A percentile compares a stretch with the other conserved stretches of the same genome.
Evolutionary conservation across 2,329 filamentous ascomycete species (phyloP).

Genomic region (Aspergillus tubingensis): DNA sequence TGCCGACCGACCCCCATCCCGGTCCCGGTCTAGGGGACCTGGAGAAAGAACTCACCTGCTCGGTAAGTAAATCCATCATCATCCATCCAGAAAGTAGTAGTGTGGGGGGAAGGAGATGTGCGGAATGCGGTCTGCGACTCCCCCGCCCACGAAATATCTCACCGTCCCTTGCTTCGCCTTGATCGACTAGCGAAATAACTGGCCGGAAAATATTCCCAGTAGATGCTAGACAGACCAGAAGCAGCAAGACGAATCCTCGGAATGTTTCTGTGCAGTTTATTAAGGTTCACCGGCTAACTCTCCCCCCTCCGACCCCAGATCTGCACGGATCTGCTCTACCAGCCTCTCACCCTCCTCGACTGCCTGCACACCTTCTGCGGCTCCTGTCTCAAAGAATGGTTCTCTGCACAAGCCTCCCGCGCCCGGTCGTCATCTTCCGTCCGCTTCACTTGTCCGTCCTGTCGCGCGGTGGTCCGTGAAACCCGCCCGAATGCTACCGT

Average conservation of each 20-base stretch:
- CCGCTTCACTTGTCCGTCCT: constrained; percentile 87
- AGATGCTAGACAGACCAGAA: too few species aligned
- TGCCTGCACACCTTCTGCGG: constrained; percentile 96
- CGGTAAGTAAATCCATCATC: constrained; percentile 61
- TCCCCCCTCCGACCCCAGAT: constrained; percentile 60
- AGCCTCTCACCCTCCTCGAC: constrained; percentile 86
- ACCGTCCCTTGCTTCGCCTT: not conserved
- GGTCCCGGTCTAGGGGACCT: constrained; percentile 61
- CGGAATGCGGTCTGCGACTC: constrained; percentile 9
- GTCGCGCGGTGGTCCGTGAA: constrained; percentile 80
- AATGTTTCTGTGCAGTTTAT: too few species aligned
- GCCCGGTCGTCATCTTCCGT: constrained; percentile 44
- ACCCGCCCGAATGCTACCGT: constrained; percentile 90
- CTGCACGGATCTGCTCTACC: constrained; percentile 91
- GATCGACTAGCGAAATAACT: not conserved
- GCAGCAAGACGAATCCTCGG: not conserved
- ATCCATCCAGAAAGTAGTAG: not conserved
- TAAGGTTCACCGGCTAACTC: too few species aligned
- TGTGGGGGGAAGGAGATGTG: not conserved
- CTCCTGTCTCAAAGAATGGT: constrained; percentile 95
- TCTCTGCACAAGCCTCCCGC: constrained; percentile 71
- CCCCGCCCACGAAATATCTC: not conserved
- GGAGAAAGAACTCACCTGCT: constrained; percentile 93
- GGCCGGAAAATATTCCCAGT: too few species aligned
- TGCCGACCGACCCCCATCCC: constrained; percentile 20